phyloP scores from a whole-genome alignment of 2,329 filamentous ascomycete species.

The Ophiostoma quercus region DNA sequence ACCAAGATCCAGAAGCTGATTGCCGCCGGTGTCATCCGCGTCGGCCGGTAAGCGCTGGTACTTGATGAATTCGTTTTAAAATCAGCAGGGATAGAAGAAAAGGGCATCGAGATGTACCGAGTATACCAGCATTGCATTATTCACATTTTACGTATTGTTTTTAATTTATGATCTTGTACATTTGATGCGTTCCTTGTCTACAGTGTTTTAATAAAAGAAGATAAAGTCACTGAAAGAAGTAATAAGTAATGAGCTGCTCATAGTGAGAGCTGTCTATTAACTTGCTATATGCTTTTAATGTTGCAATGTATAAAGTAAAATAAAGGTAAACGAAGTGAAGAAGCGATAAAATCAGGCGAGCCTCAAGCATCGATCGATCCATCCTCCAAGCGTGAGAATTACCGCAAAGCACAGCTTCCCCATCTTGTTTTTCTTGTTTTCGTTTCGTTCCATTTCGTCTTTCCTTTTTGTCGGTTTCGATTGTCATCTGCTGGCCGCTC shows the following conservation, averaged over 20 bases:
- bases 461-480: background rate
- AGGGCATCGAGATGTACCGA: background rate
- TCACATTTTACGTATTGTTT: background rate
- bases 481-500: background rate
- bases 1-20: conserved; percentile 93
- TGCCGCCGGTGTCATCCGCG: conserved; percentile 83
- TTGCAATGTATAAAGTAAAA: background rate
- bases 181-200: background rate
- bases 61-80: background rate
- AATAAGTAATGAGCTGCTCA: conserved; percentile 3
- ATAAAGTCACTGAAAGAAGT: background rate
- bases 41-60: conserved; percentile 35
- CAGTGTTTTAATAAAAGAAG: background rate
- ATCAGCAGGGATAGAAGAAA: background rate
- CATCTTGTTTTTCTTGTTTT: background rate
- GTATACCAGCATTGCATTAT: conserved; percentile 11
- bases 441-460: background rate
- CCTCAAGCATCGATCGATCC: background rate
- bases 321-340: background rate
- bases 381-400: background rate
- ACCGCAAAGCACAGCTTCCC: background rate
- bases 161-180: background rate
- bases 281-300: conserved; percentile 6
- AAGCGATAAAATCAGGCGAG: background rate
- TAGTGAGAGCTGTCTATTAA: conserved; percentile 5